Evolutionary conservation across 2,329 filamentous ascomycete species (phyloP), one percentile per base, ranked within the genome.

Genomic region (Volutella citrinella): DNA sequence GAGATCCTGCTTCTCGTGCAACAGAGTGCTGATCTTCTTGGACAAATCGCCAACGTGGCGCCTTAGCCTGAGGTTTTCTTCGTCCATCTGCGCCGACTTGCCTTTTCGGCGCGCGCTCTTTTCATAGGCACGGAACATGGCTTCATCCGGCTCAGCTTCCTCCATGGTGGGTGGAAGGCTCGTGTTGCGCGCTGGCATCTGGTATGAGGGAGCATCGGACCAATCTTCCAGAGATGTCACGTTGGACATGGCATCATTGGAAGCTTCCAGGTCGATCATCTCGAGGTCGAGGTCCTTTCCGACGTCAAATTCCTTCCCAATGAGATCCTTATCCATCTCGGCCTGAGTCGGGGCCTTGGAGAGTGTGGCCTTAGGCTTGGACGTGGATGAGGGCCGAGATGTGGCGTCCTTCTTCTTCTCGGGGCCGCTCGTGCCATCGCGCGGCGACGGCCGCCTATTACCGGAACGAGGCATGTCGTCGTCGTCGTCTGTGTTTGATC

Each of bases 21-120:
- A 12, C 5, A 19, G n/a, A 15, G 27, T 20, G 18, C 32, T 36
- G 2, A 45, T 28, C 21, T 46, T 48, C 31, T 32, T 38, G 22
- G 32, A 36, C 22, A 58, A 43, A 11, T 45, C 43, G 3, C 49
- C 42, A 9, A 54, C 31, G 19, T 52, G 45, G 10, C 43, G 43
- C 10, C 41, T 40, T 15, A 55, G 34, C 7, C 31, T 38, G 10
- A 14, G 10, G 16, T 35, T 45, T 17, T 50, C 44, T 27, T 51
- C 44, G 3, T 36, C 34, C 11, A 40, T 12, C 19, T 40, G 40
- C 16, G 28, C 14, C 7, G 40, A 26, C 5, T 25, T 26, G n/a
- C 38, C 34, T 19, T 36, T 41, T 17, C 27, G 37, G 8, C 37
- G 33, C 16, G 35, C 20, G n/a, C 36, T 28, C 5, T 30, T 44